Evolutionary conservation across 805 yeast genomes (phyloP), one percentile per base, ranked within the genome.

Genomic region (Saturnispora hagleri): DNA sequence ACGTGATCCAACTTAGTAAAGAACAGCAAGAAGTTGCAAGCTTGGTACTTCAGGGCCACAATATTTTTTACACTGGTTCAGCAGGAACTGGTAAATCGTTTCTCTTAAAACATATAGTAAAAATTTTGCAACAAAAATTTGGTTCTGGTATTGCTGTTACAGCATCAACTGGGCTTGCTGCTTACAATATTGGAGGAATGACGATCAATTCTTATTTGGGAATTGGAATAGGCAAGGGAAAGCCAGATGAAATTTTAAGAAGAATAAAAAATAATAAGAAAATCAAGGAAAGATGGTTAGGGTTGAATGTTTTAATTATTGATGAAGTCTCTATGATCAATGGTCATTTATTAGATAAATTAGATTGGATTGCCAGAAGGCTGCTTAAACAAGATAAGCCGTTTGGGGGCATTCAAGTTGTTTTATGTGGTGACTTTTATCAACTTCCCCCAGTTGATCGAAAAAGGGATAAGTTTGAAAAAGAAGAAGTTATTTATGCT

Each of bases 51-150:
- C 62, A 71, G 22, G 89, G 95, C 0, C 69, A 72, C 17, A 87
- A 84, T 53, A 69, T 93, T 3, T 93, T 93, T 63, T 93, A 87
- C 64, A 93, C 99, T 0, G 99, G 99, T 48, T 89, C 97, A 34
- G 99, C 99, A 0, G 99, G 99, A 61, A 93, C 99, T 0, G 99
- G 99, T 63, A 93, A 93, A 64, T 91, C 99, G 1, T 84, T 93
- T 4, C 71, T 93, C n/a, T 69, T 93, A 48, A 75, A 77, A 55
- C 73, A 80, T 10, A 71, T 86, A 36, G 85, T 86, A 51, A 76
- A 77, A 58, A 66, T 73, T 0, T 63, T 86, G 51, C 73, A 69
- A 55, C 54, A 57, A 1, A 73, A 72, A 53, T 73, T 79, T 62
- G 73, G 75, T 0, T 56, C 56, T 0, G 79, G 76, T 2, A 87